Evolutionary conservation across 2,329 filamentous ascomycete species (phyloP).

Genomic region (Mycosphaerella sp.): DNA sequence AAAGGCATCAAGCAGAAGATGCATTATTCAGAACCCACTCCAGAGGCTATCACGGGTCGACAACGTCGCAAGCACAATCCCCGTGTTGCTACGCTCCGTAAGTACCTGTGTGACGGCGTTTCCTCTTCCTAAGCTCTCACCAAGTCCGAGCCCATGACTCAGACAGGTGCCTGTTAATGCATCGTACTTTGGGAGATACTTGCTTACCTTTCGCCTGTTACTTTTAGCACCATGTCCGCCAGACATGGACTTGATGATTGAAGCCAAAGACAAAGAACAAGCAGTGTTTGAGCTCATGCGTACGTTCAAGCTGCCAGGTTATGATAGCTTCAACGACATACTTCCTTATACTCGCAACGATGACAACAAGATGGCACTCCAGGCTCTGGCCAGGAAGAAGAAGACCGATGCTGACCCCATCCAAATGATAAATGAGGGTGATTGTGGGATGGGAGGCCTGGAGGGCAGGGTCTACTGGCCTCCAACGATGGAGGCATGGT

Average conservation of each 20-base stretch:
- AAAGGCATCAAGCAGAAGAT: slow-evolving; percentile 91
- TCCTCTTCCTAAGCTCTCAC: too few species aligned
- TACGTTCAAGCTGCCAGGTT: slow-evolving; percentile 75
- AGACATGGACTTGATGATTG: slow-evolving; percentile 97
- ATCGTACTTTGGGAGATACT: too few species aligned
- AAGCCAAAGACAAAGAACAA: slow-evolving; percentile 97
- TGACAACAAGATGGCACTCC: slow-evolving; percentile 54
- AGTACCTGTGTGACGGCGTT: too few species aligned
- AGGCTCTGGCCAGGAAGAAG: slow-evolving; percentile 39
- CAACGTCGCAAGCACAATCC: slow-evolving; percentile 81
- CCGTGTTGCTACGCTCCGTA: slow-evolving; percentile 64
- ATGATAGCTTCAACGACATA: slow-evolving; percentile 67
- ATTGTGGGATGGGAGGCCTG: slow-evolving; percentile 80
- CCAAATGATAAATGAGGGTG: slow-evolving; percentile 54
- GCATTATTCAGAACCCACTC: slow-evolving; percentile 84
- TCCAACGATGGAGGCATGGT: slow-evolving; percentile 80
- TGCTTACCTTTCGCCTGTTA: too few species aligned
- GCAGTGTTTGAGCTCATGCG: slow-evolving; percentile 92
- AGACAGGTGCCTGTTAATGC: too few species aligned
- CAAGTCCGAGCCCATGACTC: too few species aligned
- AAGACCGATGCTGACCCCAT: slow-evolving; percentile 32
- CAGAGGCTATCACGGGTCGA: slow-evolving; percentile 67
- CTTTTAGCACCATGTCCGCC: slow-evolving; percentile 60
- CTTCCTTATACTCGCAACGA: slow-evolving; percentile 71
- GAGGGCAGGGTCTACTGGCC: slow-evolving; percentile 86